Conservation (phyloP, 768 basidiomycete species). For the Aureoboletus auriporus region DNA sequence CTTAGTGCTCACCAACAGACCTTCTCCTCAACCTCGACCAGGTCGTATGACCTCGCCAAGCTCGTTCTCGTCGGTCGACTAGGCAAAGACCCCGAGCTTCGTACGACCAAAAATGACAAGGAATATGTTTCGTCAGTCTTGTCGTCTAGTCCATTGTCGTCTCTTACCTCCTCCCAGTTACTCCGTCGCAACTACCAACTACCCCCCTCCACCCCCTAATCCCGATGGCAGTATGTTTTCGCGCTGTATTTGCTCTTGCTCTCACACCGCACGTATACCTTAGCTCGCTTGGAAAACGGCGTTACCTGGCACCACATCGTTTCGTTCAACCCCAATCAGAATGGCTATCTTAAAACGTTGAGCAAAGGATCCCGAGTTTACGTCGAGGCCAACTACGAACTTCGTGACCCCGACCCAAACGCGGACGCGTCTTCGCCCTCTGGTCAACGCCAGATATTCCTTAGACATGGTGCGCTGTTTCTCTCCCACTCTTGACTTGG, state of each 20-base stretch:
- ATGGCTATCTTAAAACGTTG: slow-evolving; percentile 60
- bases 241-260: neutral
- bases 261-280: neutral
- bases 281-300: slow-evolving; percentile 49
- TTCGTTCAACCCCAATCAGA: slow-evolving; percentile 62
- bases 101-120: slow-evolving; percentile 65
- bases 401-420: slow-evolving; percentile 64
- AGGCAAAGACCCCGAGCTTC: slow-evolving; percentile 65
- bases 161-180: slow-evolving; percentile 46
- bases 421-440: slow-evolving; percentile 65
- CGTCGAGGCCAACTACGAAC: slow-evolving; percentile 75
- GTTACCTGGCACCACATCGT: slow-evolving; percentile 77
- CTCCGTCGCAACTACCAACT: slow-evolving; percentile 69
- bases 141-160: neutral
- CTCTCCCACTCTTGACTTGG: neutral
- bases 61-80: slow-evolving; percentile 75
- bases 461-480: slow-evolving; percentile 62
- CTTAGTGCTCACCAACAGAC: slow-evolving; percentile 35
- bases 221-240: slow-evolving; percentile 55
- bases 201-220: slow-evolving; percentile 50
- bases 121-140: slow-evolving; percentile 69
- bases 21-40: slow-evolving; percentile 58
- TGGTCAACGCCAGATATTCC: slow-evolving; percentile 78
- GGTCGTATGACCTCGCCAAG: slow-evolving; percentile 64
- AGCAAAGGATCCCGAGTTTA: slow-evolving; percentile 73